phyloP scores from a whole-genome alignment of 2,329 filamentous ascomycete genomes.

The Zymoseptoria crescenta region DNA sequence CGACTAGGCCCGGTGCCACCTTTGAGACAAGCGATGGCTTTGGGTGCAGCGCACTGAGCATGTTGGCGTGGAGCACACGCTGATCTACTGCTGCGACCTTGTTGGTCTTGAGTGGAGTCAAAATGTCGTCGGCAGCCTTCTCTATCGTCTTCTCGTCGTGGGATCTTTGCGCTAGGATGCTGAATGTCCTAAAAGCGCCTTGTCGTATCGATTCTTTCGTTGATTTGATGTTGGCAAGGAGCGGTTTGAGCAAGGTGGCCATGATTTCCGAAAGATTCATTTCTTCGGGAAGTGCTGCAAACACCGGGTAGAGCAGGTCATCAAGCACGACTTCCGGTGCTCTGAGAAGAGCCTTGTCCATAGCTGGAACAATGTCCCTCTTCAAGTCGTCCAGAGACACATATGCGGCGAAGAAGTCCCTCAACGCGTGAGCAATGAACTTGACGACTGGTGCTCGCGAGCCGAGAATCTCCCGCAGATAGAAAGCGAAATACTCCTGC shows the following conservation, averaged over 20 bases:
- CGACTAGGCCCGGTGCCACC: constrained; percentile 57
- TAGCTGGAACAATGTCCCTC: constrained; percentile 65
- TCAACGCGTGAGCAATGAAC: constrained; percentile 64
- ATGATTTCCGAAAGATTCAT: constrained; percentile 74
- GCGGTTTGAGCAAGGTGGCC: constrained; percentile 66
- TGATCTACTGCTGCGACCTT: constrained; percentile 84
- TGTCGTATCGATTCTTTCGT: constrained; percentile 70
- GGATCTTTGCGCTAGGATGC: constrained; percentile 57
- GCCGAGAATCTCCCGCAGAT: constrained; percentile 73
- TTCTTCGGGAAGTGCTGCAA: constrained; percentile 58
- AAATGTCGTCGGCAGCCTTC: constrained; percentile 68
- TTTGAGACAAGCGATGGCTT: constrained; percentile 57
- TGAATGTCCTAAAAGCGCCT: constrained; percentile 69
- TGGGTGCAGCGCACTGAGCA: constrained; percentile 59
- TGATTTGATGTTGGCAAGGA: constrained; percentile 87
- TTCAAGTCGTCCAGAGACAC: constrained; percentile 65
- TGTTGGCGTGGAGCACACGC: constrained; percentile 71
- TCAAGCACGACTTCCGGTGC: constrained; percentile 83
- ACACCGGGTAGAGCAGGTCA: constrained; percentile 66
- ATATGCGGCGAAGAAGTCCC: constrained; percentile 76
- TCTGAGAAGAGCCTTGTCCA: constrained; percentile 83
- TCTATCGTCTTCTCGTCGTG: constrained; percentile 51
- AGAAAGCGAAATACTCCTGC: constrained; percentile 70
- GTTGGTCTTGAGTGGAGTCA: constrained; percentile 69
- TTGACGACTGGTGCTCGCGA: constrained; percentile 63